A percentile compares a stretch with the other conserved stretches of the same genome.
phyloP scores from a whole-genome alignment of 2,329 filamentous ascomycete species.

The Pseudogymnoascus sp. region DNA sequence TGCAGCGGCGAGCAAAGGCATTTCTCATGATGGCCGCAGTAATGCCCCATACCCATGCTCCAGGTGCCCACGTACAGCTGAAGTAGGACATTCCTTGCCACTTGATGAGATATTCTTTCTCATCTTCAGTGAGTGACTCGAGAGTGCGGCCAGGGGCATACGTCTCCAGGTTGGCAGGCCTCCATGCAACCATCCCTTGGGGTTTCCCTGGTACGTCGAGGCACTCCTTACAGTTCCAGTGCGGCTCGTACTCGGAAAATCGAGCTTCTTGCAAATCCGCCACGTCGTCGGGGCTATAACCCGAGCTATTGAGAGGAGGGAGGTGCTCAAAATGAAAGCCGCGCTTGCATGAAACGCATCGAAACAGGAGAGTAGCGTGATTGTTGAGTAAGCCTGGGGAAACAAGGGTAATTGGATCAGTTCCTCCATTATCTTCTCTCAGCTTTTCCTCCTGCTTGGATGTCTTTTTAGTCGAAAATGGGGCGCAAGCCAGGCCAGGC shows the following conservation, averaged over 20 bases:
- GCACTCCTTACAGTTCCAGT: conserved; percentile 79
- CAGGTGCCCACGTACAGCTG: conserved; percentile 78
- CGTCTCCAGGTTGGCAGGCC: conserved; percentile 53
- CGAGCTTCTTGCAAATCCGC: conserved; percentile 50
- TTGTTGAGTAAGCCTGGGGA: conserved; percentile 63
- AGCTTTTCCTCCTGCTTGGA: conserved; percentile 76
- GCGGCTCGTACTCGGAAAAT: conserved; percentile 62
- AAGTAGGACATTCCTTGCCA: conserved; percentile 78
- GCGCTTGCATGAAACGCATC: conserved; percentile 68
- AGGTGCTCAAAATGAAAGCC: conserved; percentile 82
- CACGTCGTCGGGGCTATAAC: conserved; percentile 32
- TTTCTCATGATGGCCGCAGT: conserved; percentile 56
- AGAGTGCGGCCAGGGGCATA: conserved; percentile 46
- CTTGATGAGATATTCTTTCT: conserved; percentile 89
- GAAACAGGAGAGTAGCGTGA: conserved; percentile 66
- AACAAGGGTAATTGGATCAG: conserved; percentile 66
- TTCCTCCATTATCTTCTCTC: conserved; percentile 67
- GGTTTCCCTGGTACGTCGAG: conserved; percentile 57
- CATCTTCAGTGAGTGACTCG: conserved; percentile 57
- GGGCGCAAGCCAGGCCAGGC: conserved; percentile 58
- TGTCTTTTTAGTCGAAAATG: conserved; percentile 67
- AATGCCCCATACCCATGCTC: conserved; percentile 78
- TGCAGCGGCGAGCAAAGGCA: conserved; percentile 65
- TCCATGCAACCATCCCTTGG: conserved; percentile 79
- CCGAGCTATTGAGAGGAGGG: conserved; percentile 36